Evolutionary conservation across 2,329 filamentous ascomycete species (phyloP), one percentile per base, ranked within the genome.

Genomic region (Ophiostoma triangulosporum): DNA sequence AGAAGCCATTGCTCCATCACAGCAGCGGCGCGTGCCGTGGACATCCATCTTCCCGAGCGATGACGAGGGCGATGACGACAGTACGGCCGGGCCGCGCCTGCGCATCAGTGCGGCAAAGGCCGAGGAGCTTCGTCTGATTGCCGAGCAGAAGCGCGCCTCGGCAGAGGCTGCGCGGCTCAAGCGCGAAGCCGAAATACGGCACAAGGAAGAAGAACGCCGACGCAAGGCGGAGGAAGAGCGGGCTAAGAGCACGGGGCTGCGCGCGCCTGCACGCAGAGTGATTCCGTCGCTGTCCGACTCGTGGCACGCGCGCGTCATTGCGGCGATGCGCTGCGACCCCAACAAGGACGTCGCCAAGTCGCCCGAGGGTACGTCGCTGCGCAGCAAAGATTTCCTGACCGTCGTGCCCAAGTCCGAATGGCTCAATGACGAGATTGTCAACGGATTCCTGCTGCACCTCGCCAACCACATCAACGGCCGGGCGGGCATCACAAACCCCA

Each of bases 371-470:
- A 70, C 70, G 3, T 69, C 75, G 12, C 66, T 86, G 15, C 69
- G 63, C 1, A 64, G 69, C 2, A 76, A 78, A 51, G 83, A 87
- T 62, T 83, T 88, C 60, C 70, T 68, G n/a, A 83, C 75, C 48
- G 67, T 89, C 7, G 71, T 83, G 15, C 70, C 70, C 17, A 64
- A 69, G 8, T 71, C 67, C 0, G 72, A 71, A 27, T 91, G 86
- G 86, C 73, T 91, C 6, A 89, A 90, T 58, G 86, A 90, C 64
- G 82, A 86, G 60, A 78, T 85, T 50, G 78, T 91, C 60, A 86
- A 88, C 60, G 77, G 78, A 14, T 78, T 78, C 48, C 71, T 88
- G 26, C 67, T 74, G 27, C 76, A 79, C 62, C 68, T 88, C 14
- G 79, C 81, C 48, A 70, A 73, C 15, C 74, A 73, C 50, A 68